Conservation (phyloP, 495 filamentous ascomycete species). For the Peziza echinospora region DNA sequence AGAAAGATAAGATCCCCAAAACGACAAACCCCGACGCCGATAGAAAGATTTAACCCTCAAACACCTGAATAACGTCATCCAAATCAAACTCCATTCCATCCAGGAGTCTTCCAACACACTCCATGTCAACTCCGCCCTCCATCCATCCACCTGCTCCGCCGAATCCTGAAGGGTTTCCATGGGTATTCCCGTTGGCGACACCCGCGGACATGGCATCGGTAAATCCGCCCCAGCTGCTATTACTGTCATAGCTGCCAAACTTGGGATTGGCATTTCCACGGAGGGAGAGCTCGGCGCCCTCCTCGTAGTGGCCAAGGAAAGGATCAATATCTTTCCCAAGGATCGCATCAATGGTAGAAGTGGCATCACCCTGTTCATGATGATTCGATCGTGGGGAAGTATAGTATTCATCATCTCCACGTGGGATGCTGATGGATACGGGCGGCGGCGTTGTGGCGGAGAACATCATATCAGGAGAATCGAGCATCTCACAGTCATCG, state of each 20-base stretch:
- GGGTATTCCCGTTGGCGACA: too few relatives aligned
- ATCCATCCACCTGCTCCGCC: background rate
- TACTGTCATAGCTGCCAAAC: background rate
- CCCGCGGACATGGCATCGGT: background rate
- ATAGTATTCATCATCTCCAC: slow-evolving; percentile 6
- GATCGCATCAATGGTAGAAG: background rate
- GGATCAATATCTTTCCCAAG: slow-evolving; percentile 11
- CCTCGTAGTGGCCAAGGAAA: slow-evolving; percentile 18
- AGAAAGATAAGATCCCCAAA: too few relatives aligned
- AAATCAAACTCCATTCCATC: slow-evolving; percentile 18
- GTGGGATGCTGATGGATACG: slow-evolving; percentile 13
- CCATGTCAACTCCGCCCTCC: slow-evolving; percentile 2
- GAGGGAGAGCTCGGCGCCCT: background rate
- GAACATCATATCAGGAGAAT: slow-evolving; percentile 9
- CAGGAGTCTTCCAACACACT: slow-evolving; percentile 15
- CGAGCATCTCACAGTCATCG: slow-evolving; percentile 1
- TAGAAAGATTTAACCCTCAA: slow-evolving; percentile 18
- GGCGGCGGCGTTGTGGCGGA: slow-evolving; percentile 10
- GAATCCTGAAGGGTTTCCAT: too few relatives aligned
- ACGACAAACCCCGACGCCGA: too few relatives aligned
- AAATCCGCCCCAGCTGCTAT: background rate
- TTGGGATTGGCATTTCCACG: background rate
- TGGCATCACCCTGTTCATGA: background rate
- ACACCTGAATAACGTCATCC: slow-evolving; percentile 19
- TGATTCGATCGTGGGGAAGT: too few relatives aligned